These are phyloP conservation scores for Friedmanniomyces simplex DNA, from an alignment of 495 filamentous ascomycete genomes.

Conservation along the genomic window DNA sequence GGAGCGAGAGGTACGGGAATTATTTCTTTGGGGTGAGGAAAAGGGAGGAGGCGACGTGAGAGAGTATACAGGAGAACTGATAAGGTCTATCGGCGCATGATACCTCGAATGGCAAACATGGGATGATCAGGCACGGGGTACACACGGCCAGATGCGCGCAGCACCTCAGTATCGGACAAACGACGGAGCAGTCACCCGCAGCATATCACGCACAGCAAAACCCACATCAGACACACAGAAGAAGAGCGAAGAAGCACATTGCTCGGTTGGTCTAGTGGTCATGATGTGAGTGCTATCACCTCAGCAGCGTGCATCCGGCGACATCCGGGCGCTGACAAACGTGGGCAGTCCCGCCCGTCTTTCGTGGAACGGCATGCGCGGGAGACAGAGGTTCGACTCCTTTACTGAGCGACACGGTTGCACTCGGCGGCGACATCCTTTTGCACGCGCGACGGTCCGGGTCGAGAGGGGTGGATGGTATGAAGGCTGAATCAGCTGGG, in stretches of 20 bases:
- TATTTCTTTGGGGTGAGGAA: constrained; percentile 90
- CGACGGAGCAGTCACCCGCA: neutral
- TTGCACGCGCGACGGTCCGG: no score
- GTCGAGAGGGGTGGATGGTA: no score
- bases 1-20: constrained; percentile 82
- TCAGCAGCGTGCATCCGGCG: neutral
- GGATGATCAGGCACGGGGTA: neutral
- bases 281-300: neutral
- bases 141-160: no score
- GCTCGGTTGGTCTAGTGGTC: neutral
- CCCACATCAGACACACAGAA: neutral
- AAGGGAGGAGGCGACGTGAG: constrained; percentile 2
- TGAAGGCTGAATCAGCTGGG: no score
- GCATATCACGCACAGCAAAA: neutral
- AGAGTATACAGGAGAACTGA: neutral
- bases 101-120: no score
- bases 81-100: no score
- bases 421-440: no score
- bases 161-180: neutral
- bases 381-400: neutral
- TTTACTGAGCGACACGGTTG: neutral
- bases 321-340: neutral
- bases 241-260: neutral
- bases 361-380: neutral
- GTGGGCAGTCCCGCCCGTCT: neutral